Evolutionary conservation across 345 rosid genomes (phyloP).

Genomic region (Hibiscus tridactylites): DNA sequence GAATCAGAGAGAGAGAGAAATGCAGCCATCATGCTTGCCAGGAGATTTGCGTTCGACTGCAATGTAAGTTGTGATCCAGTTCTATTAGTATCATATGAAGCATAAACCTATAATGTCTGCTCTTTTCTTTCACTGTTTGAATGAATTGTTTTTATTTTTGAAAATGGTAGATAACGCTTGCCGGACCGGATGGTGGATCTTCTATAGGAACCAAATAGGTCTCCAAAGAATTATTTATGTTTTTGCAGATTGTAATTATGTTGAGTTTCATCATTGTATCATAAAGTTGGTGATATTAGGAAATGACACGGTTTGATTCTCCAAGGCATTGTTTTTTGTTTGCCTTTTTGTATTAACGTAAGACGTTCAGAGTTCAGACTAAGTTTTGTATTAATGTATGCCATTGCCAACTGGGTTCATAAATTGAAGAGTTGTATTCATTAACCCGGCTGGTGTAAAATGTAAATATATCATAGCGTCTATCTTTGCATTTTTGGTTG

Average conservation of each 20-base stretch:
- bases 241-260: slow-evolving; percentile 35
- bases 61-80: slow-evolving; percentile 50
- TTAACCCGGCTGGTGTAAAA: no score
- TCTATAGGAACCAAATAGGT: slow-evolving; percentile 15
- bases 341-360: no score
- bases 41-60: slow-evolving; percentile 89
- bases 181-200: slow-evolving; percentile 52
- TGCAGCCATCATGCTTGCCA: slow-evolving; percentile 85
- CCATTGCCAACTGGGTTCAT: neutral
- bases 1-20: slow-evolving; percentile 86
- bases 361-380: no score
- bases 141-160: neutral
- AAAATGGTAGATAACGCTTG: slow-evolving; percentile 44
- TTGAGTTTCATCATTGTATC: slow-evolving; percentile 8
- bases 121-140: neutral
- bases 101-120: neutral
- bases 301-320: neutral
- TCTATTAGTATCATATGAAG: neutral
- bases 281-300: slow-evolving; percentile 25
- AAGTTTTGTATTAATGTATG: no score
- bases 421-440: no score
- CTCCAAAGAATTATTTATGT: neutral
- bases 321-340: no score
- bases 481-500: no score
- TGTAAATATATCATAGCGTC: no score